phyloP scores from a whole-genome alignment of 805 yeast species.

The Myxozyma udenii region DNA sequence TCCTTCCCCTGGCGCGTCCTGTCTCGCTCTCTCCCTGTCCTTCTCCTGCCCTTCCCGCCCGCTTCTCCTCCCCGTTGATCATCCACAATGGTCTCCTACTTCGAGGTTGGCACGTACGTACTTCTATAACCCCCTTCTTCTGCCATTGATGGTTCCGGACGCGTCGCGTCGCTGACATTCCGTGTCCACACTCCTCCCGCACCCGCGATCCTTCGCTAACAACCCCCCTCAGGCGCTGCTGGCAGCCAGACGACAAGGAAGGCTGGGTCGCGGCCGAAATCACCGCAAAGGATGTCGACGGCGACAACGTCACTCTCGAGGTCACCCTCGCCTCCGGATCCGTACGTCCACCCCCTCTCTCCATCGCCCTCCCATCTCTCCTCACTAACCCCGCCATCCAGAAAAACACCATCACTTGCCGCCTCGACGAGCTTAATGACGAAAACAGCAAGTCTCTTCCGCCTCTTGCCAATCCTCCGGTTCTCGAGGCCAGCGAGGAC shows the following conservation, averaged over 20 bases:
- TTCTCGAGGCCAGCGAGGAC: constrained; percentile 90
- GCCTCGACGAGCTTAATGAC: constrained; percentile 27
- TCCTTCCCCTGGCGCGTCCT: too few relatives aligned
- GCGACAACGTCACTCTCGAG: constrained; percentile 48
- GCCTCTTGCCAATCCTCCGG: constrained; percentile 84
- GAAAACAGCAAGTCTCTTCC: constrained; percentile 59
- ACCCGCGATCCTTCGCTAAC: background rate
- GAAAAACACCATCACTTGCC: constrained; percentile 29
- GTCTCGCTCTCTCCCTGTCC: too few relatives aligned
- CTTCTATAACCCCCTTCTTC: background rate
- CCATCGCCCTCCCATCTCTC: background rate
- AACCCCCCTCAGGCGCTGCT: constrained; percentile 50
- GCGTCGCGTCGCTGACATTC: background rate
- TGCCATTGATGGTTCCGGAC: background rate
- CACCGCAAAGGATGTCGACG: constrained; percentile 43
- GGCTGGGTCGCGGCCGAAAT: constrained; percentile 78
- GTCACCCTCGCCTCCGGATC: constrained; percentile 53
- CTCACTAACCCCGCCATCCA: constrained; percentile 3
- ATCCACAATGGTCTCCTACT: constrained; percentile 27
- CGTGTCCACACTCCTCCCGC: background rate
- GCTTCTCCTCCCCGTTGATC: constrained; percentile 1
- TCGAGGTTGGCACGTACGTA: constrained; percentile 28
- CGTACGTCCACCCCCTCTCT: constrained; percentile 18
- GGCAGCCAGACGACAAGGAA: constrained; percentile 69
- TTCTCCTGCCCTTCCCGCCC: background rate